Conservation (phyloP, 2,329 filamentous ascomycete species). For the Cercospora beticola region DNA sequence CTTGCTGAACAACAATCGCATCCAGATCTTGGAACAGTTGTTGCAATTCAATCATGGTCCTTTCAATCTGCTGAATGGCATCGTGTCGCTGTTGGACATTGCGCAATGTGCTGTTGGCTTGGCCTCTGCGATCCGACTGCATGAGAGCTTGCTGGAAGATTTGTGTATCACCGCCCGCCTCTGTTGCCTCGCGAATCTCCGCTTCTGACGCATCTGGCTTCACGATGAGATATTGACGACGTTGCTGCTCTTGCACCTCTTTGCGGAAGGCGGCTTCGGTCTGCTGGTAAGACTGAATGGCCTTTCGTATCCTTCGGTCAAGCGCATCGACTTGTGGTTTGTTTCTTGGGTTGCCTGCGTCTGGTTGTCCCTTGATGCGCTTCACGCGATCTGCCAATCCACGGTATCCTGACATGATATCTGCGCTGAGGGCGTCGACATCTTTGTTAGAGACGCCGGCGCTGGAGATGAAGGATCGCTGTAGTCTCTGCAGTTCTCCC, state of each 20-base stretch:
- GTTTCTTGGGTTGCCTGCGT: slow-evolving; percentile 71
- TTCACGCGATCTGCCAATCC: slow-evolving; percentile 76
- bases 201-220: slow-evolving; percentile 68
- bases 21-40: slow-evolving; percentile 90
- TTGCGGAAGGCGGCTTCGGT: slow-evolving; percentile 78
- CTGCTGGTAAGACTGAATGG: slow-evolving; percentile 78
- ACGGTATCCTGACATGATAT: slow-evolving; percentile 82
- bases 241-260: slow-evolving; percentile 78
- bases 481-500: slow-evolving; percentile 67
- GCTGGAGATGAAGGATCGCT: slow-evolving; percentile 68
- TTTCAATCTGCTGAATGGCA: slow-evolving; percentile 88
- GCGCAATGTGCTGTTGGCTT: slow-evolving; percentile 74
- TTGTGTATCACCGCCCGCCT: slow-evolving; percentile 69
- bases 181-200: slow-evolving; percentile 75
- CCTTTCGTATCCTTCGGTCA: slow-evolving; percentile 74
- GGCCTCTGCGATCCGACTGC: slow-evolving; percentile 75
- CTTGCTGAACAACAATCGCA: slow-evolving; percentile 80
- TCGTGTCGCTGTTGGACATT: slow-evolving; percentile 81
- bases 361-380: slow-evolving; percentile 74
- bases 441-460: slow-evolving; percentile 63
- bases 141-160: slow-evolving; percentile 87
- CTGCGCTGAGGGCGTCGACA: slow-evolving; percentile 70
- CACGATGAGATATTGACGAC: slow-evolving; percentile 83
- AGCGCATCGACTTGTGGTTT: slow-evolving; percentile 77
- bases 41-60: slow-evolving; percentile 81